Conservation (phyloP, 2,329 filamentous ascomycete genomes). For the Pseudofabraea citricarpa region DNA sequence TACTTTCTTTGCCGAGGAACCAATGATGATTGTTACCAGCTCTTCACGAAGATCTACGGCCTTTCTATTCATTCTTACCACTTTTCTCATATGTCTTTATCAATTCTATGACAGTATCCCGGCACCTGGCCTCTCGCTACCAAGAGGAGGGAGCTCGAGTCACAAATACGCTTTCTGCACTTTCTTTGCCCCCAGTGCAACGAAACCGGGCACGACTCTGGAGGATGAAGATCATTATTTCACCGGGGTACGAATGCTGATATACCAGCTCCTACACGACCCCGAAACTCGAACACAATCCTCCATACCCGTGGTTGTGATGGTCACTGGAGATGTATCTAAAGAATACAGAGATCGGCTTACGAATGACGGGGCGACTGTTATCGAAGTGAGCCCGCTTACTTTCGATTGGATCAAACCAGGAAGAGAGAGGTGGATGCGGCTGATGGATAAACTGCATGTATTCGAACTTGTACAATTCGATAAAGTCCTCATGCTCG, state of each 20-base stretch:
- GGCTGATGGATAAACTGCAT: slow-evolving; percentile 38
- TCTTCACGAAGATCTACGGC: too few relatives aligned
- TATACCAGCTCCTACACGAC: slow-evolving; percentile 36
- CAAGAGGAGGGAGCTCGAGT: too few relatives aligned
- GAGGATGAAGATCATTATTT: slow-evolving; percentile 32
- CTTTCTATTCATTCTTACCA: too few relatives aligned
- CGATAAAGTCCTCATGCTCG: slow-evolving; percentile 36
- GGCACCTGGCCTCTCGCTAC: too few relatives aligned
- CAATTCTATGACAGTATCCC: too few relatives aligned
- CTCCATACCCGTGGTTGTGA: slow-evolving; percentile 32
- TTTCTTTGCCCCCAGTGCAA: too few relatives aligned
- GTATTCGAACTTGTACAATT: slow-evolving; percentile 36
- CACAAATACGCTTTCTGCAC: too few relatives aligned
- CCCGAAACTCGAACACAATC: slow-evolving; percentile 28
- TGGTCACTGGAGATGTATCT: slow-evolving; percentile 29
- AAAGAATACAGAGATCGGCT: slow-evolving; percentile 28
- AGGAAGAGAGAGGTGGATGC: slow-evolving; percentile 34
- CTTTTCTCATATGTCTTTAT: too few relatives aligned
- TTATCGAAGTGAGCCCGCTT: slow-evolving; percentile 32
- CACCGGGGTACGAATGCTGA: slow-evolving; percentile 31
- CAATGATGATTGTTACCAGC: too few relatives aligned
- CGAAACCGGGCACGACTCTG: neutral
- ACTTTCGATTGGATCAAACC: slow-evolving; percentile 30
- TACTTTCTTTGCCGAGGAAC: too few relatives aligned
- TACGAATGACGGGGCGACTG: slow-evolving; percentile 32